Evolutionary conservation across 345 rosid genomes (phyloP).

Genomic region (Populus davidiana): DNA sequence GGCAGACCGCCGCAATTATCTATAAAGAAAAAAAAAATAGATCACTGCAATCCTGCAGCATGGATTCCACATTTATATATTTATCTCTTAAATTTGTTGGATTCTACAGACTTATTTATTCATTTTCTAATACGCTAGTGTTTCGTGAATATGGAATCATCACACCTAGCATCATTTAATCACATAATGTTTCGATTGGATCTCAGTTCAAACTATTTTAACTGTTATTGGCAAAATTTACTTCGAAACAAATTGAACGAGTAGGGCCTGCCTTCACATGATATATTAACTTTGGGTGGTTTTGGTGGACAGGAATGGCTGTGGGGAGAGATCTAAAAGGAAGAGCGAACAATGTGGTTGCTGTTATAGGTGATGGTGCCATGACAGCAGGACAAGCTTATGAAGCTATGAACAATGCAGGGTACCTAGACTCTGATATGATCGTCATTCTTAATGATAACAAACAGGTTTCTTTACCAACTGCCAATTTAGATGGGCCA

Average conservation of each 20-base stretch:
- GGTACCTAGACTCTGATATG: conserved; percentile 95
- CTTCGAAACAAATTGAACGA: not conserved
- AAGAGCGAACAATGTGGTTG: conserved; percentile 62
- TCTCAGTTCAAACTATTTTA: not conserved
- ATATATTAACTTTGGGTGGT: conserved; percentile 2
- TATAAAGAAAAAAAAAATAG: no score
- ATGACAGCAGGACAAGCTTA: conserved; percentile 99
- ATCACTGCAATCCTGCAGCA: not conserved
- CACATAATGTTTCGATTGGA: not conserved
- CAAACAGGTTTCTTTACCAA: conserved; percentile 95
- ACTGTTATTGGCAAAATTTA: no score
- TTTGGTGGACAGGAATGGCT: conserved; percentile 73
- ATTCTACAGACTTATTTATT: not conserved
- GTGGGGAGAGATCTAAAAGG: conserved; percentile 92
- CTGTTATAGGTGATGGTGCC: conserved; percentile 95
- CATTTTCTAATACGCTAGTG: not conserved
- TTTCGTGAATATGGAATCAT: no score
- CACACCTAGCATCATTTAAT: not conserved
- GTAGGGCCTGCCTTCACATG: not conserved
- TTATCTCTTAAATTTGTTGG: not conserved
- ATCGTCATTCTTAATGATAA: conserved; percentile 95
- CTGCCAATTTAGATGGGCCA: conserved; percentile 92
- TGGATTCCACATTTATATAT: not conserved
- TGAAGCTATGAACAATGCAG: conserved; percentile 98
- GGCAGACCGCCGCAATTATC: not conserved